Evolutionary conservation across 2,329 filamentous ascomycete species (phyloP), one percentile per base, ranked within the genome.

Genomic region (Truncatella angustata): DNA sequence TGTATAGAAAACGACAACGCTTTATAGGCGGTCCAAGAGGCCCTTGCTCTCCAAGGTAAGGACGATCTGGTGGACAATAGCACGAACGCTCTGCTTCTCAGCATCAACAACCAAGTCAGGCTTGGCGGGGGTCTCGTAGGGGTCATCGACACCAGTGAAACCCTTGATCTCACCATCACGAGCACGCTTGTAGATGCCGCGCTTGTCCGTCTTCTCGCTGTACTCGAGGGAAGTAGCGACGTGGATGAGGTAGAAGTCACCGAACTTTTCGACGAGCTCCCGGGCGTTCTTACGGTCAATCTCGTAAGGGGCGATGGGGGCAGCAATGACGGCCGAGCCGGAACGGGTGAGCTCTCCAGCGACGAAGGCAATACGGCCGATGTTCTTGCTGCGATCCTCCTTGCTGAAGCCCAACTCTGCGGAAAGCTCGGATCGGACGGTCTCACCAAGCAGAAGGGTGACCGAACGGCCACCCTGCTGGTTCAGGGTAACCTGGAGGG

Each of bases 101-200:
- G 87, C 71, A 71, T 97, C 88, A 35, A 97, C 93, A 4, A 85
- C 84, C 59, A 99, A 78, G 69, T 97, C 86, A 28, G 92, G 83
- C 74, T 93, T 91, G 60, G 74, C 65, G 9, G 94, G 94, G 20
- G 73, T 68, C 85, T 99, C 94, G 69, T 99, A 99, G 45, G 94
- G 92, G 76, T 97, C 93, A 69, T 97, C 93, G 52, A 99, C 91
- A 65, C 94, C 94, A 6, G 94, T 99, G 82, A 99, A 99, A 58
- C 92, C 92, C 84, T 92, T 94, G 74, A 99, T 95, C 77, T 96
- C 89, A 53, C 94, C 94, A 18, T 79, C 81, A 57, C 94, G 84
- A 36, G 94, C 94, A 69, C 84, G 83, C 60, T 81, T 81, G 74
- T 97, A 99, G 67, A 96, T 86, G 54, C 94, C 94, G 56, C 88